A percentile compares a stretch with the other conserved stretches of the same genome.
These are phyloP conservation scores for Nitzschia sp. DNA, from an alignment of 108 stramenopile genomes.

Conservation along the genomic window DNA sequence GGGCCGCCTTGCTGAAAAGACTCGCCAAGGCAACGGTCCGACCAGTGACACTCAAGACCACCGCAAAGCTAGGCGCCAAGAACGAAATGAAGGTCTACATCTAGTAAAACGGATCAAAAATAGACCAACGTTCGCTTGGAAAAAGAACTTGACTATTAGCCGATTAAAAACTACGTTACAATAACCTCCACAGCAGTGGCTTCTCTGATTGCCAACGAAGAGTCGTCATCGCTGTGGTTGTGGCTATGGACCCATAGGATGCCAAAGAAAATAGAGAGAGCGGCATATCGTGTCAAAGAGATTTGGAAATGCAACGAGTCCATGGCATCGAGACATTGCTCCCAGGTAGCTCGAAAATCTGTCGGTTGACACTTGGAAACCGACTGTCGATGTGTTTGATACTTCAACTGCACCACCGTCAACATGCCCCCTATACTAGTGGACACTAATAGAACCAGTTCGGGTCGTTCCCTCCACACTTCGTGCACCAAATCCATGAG, in stretches of 20 bases:
- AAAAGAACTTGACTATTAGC: no score
- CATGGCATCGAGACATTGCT: not conserved
- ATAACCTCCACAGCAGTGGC: no score
- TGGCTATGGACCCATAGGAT: not conserved
- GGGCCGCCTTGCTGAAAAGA: slow-evolving; percentile 28
- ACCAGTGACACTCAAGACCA: slow-evolving; percentile 15
- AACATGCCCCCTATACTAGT: not conserved
- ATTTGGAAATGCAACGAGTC: slow-evolving; percentile 1
- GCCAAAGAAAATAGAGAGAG: not conserved
- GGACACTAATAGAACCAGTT: not conserved
- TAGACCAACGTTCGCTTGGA: no score
- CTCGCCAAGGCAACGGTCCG: slow-evolving; percentile 30
- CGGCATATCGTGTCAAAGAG: not conserved
- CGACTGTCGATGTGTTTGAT: not conserved
- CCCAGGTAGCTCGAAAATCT: not conserved
- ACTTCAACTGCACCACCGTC: not conserved
- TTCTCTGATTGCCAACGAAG: no score
- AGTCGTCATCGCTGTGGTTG: no score
- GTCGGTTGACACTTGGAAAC: not conserved
- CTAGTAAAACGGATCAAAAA: not conserved
- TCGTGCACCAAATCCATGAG: not conserved
- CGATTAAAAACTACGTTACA: no score
- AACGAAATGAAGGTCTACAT: not conserved
- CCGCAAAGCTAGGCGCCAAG: not conserved
- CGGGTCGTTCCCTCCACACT: not conserved